Evolutionary conservation across 371 early-diverging fungal species (phyloP), one percentile per base, ranked within the genome.

Genomic region (Actinomortierella wolfii): DNA sequence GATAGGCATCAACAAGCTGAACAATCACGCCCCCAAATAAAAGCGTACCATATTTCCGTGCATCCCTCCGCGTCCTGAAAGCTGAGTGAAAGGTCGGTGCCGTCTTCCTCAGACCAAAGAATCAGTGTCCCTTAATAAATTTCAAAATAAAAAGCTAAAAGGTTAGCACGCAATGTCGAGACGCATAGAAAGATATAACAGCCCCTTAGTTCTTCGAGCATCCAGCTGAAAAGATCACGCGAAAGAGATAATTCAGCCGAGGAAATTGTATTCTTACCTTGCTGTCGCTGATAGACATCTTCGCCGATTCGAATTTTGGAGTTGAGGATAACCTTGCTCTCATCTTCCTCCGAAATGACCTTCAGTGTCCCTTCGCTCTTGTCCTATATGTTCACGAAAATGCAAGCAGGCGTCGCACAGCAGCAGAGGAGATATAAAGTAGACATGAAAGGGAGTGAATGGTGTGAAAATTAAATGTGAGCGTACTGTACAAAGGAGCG

Each of bases 51-150:
- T 52, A 94, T 82, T 34, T 89, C 87, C 23, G 83, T 79, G 59
- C 96, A 95, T 24, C 94, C 94, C 11, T 80, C 87, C 20, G 86
- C 82, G 59, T 93, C 92, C 81, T 95, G 92, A 74, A 97, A 97
- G 66, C 94, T 94, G 29, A 97, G 80, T 5, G 97, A 96, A 21
- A 94, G 77, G 66, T 96, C 96, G 39, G 79, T 67, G 15, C 86
- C 86, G 28, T 83, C 81, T 8, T 85, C 87, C 55, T 95, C 95
- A 15, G 92, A 89, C 96, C 96, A 97, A n/a, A 93, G 89, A 77
- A 96, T 93, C 62, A 95, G 69, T 6, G 94, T 95, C 21, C 89
- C 96, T 94, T 79, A 7, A 18, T 24, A 28, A 56, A 53, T n/a
- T 25, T 23, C 5, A 28, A 14, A 52, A 42, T 1, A 40, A 23